phyloP scores from a whole-genome alignment of 1,139 yeast species.

The Arxiozyma slooffiae region DNA sequence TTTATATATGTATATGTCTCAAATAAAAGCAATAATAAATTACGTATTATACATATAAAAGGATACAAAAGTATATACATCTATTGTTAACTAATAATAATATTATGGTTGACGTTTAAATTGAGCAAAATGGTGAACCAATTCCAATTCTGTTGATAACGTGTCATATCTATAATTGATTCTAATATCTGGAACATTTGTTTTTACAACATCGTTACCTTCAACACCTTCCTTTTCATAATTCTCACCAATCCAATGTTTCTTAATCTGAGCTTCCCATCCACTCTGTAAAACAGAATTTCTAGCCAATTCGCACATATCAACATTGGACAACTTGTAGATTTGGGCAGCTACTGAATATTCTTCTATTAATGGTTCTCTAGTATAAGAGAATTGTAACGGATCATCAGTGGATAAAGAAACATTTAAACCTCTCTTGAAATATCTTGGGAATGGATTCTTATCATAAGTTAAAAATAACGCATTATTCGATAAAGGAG shows the following conservation, averaged over 20 bases:
- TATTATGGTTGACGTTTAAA: constrained; percentile 7
- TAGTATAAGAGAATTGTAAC: constrained; percentile 87
- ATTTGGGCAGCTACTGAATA: constrained; percentile 97
- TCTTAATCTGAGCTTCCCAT: constrained; percentile 73
- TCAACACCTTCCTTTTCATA: constrained; percentile 53
- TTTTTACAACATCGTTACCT: constrained; percentile 84
- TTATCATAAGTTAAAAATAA: constrained; percentile 90
- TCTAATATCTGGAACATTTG: constrained; percentile 88
- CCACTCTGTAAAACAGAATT: constrained; percentile 88
- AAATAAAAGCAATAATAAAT: background rate
- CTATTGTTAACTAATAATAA: background rate
- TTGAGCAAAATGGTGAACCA: constrained; percentile 52
- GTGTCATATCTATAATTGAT: constrained; percentile 77
- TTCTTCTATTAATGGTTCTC: constrained; percentile 96
- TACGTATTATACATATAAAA: background rate
- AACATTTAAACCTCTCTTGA: constrained; percentile 86
- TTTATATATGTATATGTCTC: background rate
- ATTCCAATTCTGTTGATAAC: constrained; percentile 58
- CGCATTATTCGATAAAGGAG: constrained; percentile 94
- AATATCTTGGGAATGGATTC: constrained; percentile 81
- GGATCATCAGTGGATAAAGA: constrained; percentile 91
- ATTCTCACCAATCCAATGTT: constrained; percentile 83
- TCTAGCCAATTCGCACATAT: constrained; percentile 85
- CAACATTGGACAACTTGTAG: constrained; percentile 85
- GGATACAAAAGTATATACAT: background rate